Evolutionary conservation across 2,329 filamentous ascomycete genomes (phyloP).

Genomic region (Calonectria fujianensis): DNA sequence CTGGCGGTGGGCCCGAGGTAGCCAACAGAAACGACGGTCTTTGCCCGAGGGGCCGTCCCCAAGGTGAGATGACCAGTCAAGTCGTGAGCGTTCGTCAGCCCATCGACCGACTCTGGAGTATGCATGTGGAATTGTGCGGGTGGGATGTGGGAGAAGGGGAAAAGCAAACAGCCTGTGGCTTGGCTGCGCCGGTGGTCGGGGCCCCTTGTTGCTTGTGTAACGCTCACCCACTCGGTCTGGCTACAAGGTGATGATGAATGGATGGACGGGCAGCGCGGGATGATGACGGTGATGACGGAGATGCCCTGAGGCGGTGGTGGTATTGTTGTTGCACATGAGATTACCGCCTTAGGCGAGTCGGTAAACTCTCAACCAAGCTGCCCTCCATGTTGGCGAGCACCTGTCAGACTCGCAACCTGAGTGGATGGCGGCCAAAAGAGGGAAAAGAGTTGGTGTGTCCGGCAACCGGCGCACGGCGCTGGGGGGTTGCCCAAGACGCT

Average conservation of each 20-base stretch:
- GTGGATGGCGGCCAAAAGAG: conserved; percentile 27
- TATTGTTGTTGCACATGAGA: conserved; percentile 33
- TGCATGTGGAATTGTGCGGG: conserved; percentile 20
- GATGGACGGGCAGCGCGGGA: conserved; percentile 37
- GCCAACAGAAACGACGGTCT: conserved; percentile 45
- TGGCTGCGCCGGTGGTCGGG: conserved; percentile 34
- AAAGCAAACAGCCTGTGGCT: conserved; percentile 13
- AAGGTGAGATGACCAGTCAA: conserved; percentile 50
- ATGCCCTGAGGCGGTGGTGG: conserved; percentile 27
- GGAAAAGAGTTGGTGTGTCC: conserved; percentile 25
- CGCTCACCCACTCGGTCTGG: conserved; percentile 26
- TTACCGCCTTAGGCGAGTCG: conserved; percentile 40
- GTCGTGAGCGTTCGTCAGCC: conserved; percentile 52
- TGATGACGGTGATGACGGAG: conserved; percentile 39
- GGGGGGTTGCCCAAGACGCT: conserved; percentile 27
- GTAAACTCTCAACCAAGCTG: conserved; percentile 18
- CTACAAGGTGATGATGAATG: conserved; percentile 34
- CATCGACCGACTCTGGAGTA: conserved; percentile 37
- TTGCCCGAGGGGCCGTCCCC: conserved; percentile 45
- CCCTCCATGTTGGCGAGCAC: conserved; percentile 26
- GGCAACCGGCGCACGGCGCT: conserved; percentile 32
- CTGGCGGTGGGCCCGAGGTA: conserved; percentile 45
- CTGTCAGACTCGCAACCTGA: conserved; percentile 33
- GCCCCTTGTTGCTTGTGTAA: conserved; percentile 36
- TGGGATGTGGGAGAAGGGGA: conserved; percentile 18